Conservation (phyloP, 2,329 filamentous ascomycete genomes). For the Fusarium setosum region DNA sequence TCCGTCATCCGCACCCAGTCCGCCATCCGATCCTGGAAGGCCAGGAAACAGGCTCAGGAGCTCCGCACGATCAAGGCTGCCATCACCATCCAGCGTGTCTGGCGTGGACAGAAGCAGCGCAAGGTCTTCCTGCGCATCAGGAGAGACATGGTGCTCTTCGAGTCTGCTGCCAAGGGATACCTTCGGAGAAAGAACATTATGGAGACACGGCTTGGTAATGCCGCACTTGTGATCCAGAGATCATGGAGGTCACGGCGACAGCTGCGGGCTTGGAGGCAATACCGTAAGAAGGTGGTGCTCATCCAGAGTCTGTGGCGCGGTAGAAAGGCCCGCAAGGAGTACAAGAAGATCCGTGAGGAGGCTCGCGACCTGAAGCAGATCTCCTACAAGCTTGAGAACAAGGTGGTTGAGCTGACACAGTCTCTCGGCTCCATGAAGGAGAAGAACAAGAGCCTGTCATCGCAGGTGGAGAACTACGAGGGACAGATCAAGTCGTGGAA, state of each 20-base stretch:
- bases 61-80: slow-evolving; percentile 86
- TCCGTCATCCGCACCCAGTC: slow-evolving; percentile 86
- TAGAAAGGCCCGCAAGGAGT: slow-evolving; percentile 80
- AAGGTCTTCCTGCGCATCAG: slow-evolving; percentile 83
- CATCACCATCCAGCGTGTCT: slow-evolving; percentile 94
- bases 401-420: slow-evolving; percentile 98
- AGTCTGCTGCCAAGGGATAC: slow-evolving; percentile 92
- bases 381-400: slow-evolving; percentile 99
- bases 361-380: slow-evolving; percentile 99
- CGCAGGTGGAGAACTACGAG: slow-evolving; percentile 95
- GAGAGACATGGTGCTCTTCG: slow-evolving; percentile 86
- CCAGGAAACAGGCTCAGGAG: slow-evolving; percentile 82
- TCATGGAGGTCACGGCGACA: slow-evolving; percentile 87
- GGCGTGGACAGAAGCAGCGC: slow-evolving; percentile 91
- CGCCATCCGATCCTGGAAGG: slow-evolving; percentile 79
- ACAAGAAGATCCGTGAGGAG: slow-evolving; percentile 94
- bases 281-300: slow-evolving; percentile 88
- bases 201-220: slow-evolving; percentile 93
- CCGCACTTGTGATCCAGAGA: slow-evolving; percentile 89
- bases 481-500: slow-evolving; percentile 97
- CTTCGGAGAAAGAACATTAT: slow-evolving; percentile 91
- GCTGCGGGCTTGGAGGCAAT: slow-evolving; percentile 84
- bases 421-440: slow-evolving; percentile 90
- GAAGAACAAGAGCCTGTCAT: slow-evolving; percentile 90
- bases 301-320: slow-evolving; percentile 96